These are phyloP conservation scores for Arbutus unedo DNA, from an alignment of 148 eudicot species.

Conservation along the genomic window DNA sequence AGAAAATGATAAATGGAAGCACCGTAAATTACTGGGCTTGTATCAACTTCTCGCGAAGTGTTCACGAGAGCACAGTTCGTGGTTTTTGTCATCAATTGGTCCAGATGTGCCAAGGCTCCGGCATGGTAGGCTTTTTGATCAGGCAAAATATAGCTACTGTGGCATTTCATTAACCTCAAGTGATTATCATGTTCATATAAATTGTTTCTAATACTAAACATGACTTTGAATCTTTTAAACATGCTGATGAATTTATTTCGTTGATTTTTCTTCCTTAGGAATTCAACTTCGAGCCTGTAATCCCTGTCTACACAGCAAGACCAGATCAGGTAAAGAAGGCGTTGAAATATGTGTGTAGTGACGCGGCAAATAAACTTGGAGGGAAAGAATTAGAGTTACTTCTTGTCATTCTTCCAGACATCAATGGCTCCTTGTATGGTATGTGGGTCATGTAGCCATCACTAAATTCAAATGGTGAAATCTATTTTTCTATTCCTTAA, in stretches of 20 bases:
- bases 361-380: slow-evolving; percentile 43
- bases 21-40: slow-evolving; percentile 69
- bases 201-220: background rate
- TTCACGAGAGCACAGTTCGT: slow-evolving; percentile 61
- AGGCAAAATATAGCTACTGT: background rate
- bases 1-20: slow-evolving; percentile 84
- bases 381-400: slow-evolving; percentile 69
- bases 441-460: slow-evolving; percentile 4
- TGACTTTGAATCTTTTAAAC: background rate
- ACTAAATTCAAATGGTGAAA: background rate
- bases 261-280: slow-evolving; percentile 30
- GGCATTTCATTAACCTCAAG: background rate
- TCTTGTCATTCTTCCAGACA: slow-evolving; percentile 73
- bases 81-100: slow-evolving; percentile 71
- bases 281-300: slow-evolving; percentile 65
- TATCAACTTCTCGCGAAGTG: slow-evolving; percentile 69
- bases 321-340: slow-evolving; percentile 83
- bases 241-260: slow-evolving; percentile 5
- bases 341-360: slow-evolving; percentile 49
- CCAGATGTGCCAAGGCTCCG: slow-evolving; percentile 71
- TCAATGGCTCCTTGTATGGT: slow-evolving; percentile 81
- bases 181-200: background rate
- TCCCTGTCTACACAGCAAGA: slow-evolving; percentile 60
- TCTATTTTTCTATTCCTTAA: background rate
- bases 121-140: slow-evolving; percentile 48